Evolutionary conservation across 768 basidiomycete species (phyloP).

Genomic region (Coprinopsis cinerea): DNA sequence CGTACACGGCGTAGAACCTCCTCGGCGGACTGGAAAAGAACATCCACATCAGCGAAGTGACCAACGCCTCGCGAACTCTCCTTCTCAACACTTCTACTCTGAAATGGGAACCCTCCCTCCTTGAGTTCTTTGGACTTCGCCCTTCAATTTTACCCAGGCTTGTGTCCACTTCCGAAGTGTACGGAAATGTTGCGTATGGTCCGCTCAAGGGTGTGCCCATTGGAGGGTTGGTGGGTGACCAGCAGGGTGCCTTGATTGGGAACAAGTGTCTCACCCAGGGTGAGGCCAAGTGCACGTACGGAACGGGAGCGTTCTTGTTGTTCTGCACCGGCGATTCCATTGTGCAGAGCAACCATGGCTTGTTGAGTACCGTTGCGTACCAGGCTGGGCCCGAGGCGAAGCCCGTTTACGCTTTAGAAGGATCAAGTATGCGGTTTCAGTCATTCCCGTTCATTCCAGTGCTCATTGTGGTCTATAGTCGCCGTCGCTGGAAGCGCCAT

Average conservation of each 20-base stretch:
- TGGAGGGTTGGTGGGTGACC: slow-evolving; percentile 94
- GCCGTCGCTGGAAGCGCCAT: slow-evolving; percentile 94
- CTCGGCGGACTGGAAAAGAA: slow-evolving; percentile 68
- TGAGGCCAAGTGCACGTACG: slow-evolving; percentile 97
- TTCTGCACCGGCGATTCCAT: slow-evolving; percentile 91
- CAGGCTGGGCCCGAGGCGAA: slow-evolving; percentile 73
- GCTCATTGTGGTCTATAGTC: slow-evolving; percentile 36
- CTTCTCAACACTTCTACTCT: slow-evolving; percentile 80
- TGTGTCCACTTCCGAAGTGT: slow-evolving; percentile 89
- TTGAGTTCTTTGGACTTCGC: slow-evolving; percentile 84
- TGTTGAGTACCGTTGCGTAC: slow-evolving; percentile 92
- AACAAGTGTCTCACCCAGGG: slow-evolving; percentile 92
- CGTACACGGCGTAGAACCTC: slow-evolving; percentile 48
- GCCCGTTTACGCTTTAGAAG: slow-evolving; percentile 92
- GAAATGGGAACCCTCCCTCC: slow-evolving; percentile 75
- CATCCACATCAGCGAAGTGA: slow-evolving; percentile 85
- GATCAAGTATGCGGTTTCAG: slow-evolving; percentile 59
- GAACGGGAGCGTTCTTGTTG: slow-evolving; percentile 93
- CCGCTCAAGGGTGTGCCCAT: slow-evolving; percentile 73
- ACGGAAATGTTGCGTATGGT: slow-evolving; percentile 70
- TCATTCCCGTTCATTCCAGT: not conserved
- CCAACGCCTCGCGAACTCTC: slow-evolving; percentile 95
- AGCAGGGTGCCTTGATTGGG: slow-evolving; percentile 93
- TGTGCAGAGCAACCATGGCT: slow-evolving; percentile 78
- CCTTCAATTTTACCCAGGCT: slow-evolving; percentile 76